Evolutionary conservation across 805 yeast species (phyloP).

Genomic region (Myxozyma vanderwaltii): DNA sequence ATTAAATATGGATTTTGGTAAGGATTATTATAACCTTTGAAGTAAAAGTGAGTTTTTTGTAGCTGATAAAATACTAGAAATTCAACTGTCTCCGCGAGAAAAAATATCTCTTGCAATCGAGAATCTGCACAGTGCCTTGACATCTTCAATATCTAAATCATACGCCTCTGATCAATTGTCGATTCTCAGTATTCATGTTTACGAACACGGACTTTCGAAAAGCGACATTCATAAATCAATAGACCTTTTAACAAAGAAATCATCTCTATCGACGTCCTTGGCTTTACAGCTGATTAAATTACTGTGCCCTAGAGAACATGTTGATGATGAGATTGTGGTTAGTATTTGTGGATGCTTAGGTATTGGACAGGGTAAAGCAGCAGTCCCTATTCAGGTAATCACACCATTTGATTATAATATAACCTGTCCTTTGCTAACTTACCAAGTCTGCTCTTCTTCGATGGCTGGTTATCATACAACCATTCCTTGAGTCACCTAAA

Average conservation of each 20-base stretch:
- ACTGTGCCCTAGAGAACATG: conserved; percentile 21
- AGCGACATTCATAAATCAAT: conserved; percentile 11
- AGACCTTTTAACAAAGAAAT: conserved; percentile 4
- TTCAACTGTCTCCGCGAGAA: conserved; percentile 13
- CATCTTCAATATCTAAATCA: conserved; percentile 12
- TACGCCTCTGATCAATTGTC: conserved; percentile 23
- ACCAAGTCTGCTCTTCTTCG: conserved; percentile 6
- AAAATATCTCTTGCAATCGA: conserved; percentile 18
- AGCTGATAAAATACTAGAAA: no score
- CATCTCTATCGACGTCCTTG: conserved; percentile 6
- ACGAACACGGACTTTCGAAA: conserved; percentile 22
- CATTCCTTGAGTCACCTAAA: conserved; percentile 10
- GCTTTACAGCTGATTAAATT: conserved; percentile 19
- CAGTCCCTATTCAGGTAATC: conserved; percentile 13
- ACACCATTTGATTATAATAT: background rate
- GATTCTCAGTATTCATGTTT: conserved; percentile 15
- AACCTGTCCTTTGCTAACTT: background rate
- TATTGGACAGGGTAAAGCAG: conserved; percentile 14
- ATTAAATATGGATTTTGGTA: conserved; percentile 2
- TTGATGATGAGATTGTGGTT: conserved; percentile 15
- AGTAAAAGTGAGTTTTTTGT: no score
- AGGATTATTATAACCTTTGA: no score
- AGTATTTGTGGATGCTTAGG: conserved; percentile 23
- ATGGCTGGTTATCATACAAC: conserved; percentile 28
- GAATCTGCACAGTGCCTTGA: conserved; percentile 8